Conservation (phyloP, 805 yeast species). For the Jamesozyma jinghongensis region DNA sequence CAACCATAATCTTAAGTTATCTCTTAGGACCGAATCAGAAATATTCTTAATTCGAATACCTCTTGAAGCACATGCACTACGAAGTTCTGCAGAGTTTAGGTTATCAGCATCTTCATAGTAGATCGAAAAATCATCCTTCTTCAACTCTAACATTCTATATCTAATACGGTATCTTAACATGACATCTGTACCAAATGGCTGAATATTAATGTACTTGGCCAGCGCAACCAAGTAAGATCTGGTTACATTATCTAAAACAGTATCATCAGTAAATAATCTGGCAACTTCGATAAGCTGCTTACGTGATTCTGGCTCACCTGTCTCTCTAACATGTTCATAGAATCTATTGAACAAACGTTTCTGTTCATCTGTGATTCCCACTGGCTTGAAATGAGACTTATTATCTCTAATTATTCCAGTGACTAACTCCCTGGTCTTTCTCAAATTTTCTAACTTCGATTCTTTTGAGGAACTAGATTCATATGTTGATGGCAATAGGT, state of each 20-base stretch:
- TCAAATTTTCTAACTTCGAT: constrained; percentile 45
- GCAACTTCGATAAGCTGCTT: constrained; percentile 79
- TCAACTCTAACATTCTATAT: constrained; percentile 81
- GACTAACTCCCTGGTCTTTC: constrained; percentile 56
- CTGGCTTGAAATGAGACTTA: constrained; percentile 60
- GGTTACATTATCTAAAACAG: constrained; percentile 83
- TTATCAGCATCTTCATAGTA: constrained; percentile 91
- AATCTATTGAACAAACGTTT: constrained; percentile 69
- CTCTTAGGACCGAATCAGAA: constrained; percentile 74
- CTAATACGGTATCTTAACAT: constrained; percentile 90
- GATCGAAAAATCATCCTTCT: constrained; percentile 83
- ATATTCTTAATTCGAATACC: constrained; percentile 78
- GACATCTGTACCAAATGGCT: constrained; percentile 89
- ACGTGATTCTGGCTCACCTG: constrained; percentile 50
- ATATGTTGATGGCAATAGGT: constrained; percentile 86
- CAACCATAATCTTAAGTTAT: constrained; percentile 78
- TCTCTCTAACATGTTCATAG: constrained; percentile 59
- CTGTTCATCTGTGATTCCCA: constrained; percentile 60
- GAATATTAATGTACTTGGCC: constrained; percentile 83
- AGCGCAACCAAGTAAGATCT: constrained; percentile 87
- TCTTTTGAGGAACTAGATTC: constrained; percentile 55
- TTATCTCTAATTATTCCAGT: constrained; percentile 58
- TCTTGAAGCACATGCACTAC: constrained; percentile 84
- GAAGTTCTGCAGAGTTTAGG: constrained; percentile 68
- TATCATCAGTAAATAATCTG: constrained; percentile 83